These are phyloP conservation scores for Tremellales sp. DNA, from an alignment of 1,284 basidiomycete species.

Conservation along the genomic window DNA sequence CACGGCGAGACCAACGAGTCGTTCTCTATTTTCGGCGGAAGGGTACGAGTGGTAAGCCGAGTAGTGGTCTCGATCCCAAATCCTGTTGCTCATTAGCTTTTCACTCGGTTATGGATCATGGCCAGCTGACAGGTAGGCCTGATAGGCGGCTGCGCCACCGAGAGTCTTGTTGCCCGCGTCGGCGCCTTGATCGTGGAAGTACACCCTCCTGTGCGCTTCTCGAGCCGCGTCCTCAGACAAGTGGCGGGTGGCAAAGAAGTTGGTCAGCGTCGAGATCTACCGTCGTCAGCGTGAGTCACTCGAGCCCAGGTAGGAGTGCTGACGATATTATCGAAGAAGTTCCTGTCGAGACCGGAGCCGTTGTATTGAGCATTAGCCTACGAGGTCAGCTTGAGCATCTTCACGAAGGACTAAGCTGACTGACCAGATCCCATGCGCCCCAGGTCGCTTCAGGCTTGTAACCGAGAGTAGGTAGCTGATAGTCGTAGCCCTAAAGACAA, in stretches of 20 bases:
- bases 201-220: slow-evolving; percentile 38
- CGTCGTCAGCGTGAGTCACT: slow-evolving; percentile 1
- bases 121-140: slow-evolving; percentile 37
- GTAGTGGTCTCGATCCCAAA: slow-evolving; percentile 43
- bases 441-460: slow-evolving; percentile 32
- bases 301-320: slow-evolving; percentile 8
- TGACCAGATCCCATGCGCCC: slow-evolving; percentile 38
- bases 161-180: slow-evolving; percentile 37
- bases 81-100: slow-evolving; percentile 10
- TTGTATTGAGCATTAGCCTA: slow-evolving; percentile 34
- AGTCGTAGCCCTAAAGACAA: slow-evolving; percentile 30
- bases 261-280: slow-evolving; percentile 29
- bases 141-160: slow-evolving; percentile 44
- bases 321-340: slow-evolving; percentile 43
- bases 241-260: slow-evolving; percentile 37
- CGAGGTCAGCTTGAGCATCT: not conserved
- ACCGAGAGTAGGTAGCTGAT: slow-evolving; percentile 24
- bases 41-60: slow-evolving; percentile 31
- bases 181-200: slow-evolving; percentile 28
- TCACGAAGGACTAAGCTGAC: slow-evolving; percentile 1
- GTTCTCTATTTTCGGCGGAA: slow-evolving; percentile 30
- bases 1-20: slow-evolving; percentile 39
- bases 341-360: slow-evolving; percentile 29
- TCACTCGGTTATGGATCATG: not conserved
- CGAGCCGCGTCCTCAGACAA: slow-evolving; percentile 35